Evolutionary conservation across 164 flowering plant genomes (phyloP).

Genomic region (Tetracentron sinense): DNA sequence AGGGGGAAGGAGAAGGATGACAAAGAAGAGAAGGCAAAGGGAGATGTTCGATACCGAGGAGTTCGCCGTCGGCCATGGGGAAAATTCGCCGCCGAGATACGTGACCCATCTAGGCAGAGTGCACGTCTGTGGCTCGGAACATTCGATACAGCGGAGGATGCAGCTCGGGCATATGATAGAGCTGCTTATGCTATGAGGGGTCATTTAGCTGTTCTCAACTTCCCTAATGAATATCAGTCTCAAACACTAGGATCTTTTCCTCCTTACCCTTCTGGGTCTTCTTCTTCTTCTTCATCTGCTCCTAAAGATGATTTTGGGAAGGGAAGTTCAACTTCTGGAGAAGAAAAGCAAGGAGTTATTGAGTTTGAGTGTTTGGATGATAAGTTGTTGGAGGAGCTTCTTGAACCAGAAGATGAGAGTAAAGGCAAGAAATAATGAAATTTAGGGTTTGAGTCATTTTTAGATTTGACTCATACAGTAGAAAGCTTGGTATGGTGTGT

Average conservation of each 20-base stretch:
- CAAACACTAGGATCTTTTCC: background rate
- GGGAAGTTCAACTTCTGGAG: background rate
- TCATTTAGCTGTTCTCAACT: conserved; percentile 20
- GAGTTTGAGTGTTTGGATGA: conserved; percentile 22
- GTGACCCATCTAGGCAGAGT: conserved; percentile 16
- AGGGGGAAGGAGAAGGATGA: too few species aligned
- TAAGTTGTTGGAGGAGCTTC: conserved; percentile 25
- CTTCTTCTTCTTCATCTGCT: background rate
- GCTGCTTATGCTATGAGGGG: conserved; percentile 23
- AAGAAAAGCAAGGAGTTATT: conserved; percentile 11
- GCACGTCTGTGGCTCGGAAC: conserved; percentile 24
- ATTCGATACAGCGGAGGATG: conserved; percentile 21
- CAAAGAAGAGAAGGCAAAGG: too few species aligned
- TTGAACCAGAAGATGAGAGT: background rate
- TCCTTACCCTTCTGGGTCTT: background rate
- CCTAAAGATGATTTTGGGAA: background rate
- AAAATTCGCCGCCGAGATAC: conserved; percentile 22
- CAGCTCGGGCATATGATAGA: conserved; percentile 24
- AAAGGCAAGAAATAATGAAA: background rate
- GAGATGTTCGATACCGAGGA: conserved; percentile 11
- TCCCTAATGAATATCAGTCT: conserved; percentile 17
- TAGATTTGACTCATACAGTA: too few species aligned
- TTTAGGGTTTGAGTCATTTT: background rate
- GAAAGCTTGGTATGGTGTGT: too few species aligned
- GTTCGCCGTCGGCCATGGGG: conserved; percentile 24